Conservation (phyloP, 1,139 yeast genomes). For the Trichomonascaceae sp. region DNA sequence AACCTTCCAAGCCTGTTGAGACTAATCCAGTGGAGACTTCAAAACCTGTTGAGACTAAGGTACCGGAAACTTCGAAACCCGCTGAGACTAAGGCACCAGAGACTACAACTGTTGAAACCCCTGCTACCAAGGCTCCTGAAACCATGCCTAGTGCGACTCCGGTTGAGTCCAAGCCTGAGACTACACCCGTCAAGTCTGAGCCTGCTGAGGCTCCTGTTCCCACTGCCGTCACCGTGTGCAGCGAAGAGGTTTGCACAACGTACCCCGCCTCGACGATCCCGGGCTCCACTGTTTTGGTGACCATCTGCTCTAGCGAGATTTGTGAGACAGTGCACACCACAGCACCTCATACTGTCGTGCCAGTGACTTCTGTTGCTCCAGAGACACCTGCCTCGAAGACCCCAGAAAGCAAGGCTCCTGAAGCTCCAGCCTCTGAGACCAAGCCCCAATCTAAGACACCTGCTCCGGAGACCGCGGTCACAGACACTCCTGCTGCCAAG, state of each 20-base stretch:
- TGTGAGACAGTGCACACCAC: background rate
- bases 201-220: background rate
- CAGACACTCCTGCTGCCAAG: background rate
- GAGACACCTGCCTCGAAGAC: too few relatives aligned
- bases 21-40: background rate
- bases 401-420: background rate
- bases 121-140: background rate
- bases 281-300: background rate
- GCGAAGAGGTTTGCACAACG: conserved; percentile 3
- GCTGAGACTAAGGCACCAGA: background rate
- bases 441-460: too few relatives aligned
- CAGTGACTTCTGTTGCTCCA: background rate
- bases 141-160: background rate
- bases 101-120: background rate
- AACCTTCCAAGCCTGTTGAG: too few relatives aligned
- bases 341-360: background rate
- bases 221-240: conserved; percentile 1
- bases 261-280: background rate
- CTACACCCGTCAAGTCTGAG: background rate
- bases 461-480: too few relatives aligned
- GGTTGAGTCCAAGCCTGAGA: background rate
- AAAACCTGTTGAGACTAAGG: background rate
- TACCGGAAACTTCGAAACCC: background rate
- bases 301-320: background rate
- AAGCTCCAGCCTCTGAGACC: background rate